Evolutionary conservation across 805 yeast species (phyloP).

Genomic region (Zygotorulaspora danielsina): DNA sequence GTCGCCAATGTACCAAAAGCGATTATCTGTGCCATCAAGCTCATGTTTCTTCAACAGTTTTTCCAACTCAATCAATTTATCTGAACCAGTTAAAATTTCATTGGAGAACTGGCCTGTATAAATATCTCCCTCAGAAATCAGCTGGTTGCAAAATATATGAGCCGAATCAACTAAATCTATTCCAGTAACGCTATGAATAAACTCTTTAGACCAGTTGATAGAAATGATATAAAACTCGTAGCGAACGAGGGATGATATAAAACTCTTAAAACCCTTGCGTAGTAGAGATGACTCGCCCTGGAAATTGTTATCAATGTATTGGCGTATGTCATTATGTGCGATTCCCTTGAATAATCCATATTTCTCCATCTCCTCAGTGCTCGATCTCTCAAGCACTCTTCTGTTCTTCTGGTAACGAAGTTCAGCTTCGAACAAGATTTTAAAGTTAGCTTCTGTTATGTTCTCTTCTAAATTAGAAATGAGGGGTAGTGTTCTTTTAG

Average conservation of each 20-base stretch:
- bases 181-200: conserved; percentile 22
- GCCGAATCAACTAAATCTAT: conserved; percentile 3
- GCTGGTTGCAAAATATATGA: conserved; percentile 26
- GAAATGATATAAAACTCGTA: conserved; percentile 25
- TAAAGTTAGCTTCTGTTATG: conserved; percentile 15
- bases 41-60: conserved; percentile 6
- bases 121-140: conserved; percentile 7
- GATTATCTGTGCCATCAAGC: background rate
- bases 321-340: conserved; percentile 13
- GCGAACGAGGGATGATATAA: conserved; percentile 6
- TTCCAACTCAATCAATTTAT: conserved; percentile 22
- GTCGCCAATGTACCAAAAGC: conserved; percentile 33
- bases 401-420: conserved; percentile 16
- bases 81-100: conserved; percentile 27
- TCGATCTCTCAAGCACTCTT: conserved; percentile 24
- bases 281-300: conserved; percentile 8
- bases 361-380: conserved; percentile 24
- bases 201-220: conserved; percentile 33
- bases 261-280: conserved; percentile 19
- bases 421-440: conserved; percentile 16
- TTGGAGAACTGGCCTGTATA: conserved; percentile 29
- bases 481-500: conserved; percentile 16
- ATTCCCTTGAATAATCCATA: conserved; percentile 20
- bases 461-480: conserved; percentile 1
- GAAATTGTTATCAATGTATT: conserved; percentile 9